A percentile compares a stretch with the other conserved stretches of the same genome.
These are phyloP conservation scores for Hypericum perforatum DNA, from an alignment of 345 rosid genomes.

Conservation along the genomic window DNA sequence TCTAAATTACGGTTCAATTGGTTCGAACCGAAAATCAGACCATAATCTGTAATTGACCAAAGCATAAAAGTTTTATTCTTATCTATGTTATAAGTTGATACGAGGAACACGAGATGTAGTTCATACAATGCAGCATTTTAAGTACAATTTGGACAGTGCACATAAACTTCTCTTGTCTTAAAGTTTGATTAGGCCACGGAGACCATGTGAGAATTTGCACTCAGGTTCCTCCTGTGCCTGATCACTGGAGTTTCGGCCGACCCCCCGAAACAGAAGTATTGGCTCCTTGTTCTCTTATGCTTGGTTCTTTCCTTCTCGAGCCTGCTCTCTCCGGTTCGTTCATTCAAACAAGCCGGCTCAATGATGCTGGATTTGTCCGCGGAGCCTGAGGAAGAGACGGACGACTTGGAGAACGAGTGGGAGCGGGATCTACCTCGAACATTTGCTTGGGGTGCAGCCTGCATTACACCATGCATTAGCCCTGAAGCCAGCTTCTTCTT, in stretches of 20 bases:
- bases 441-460: background rate
- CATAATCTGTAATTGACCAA: too few species aligned
- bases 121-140: too few species aligned
- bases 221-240: conserved; percentile 5
- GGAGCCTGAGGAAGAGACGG: background rate
- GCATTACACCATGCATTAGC: conserved; percentile 1
- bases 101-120: too few species aligned
- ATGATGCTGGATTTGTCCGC: background rate
- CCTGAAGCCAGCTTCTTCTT: conserved; percentile 4
- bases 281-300: background rate
- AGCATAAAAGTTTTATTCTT: too few species aligned
- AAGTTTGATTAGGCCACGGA: background rate
- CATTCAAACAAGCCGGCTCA: background rate
- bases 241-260: background rate
- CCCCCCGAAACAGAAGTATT: conserved; percentile 4
- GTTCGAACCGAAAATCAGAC: too few species aligned
- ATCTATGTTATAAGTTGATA: too few species aligned
- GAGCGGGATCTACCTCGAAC: background rate
- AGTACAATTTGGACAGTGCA: too few species aligned
- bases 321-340: background rate
- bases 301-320: background rate
- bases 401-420: background rate
- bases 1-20: too few species aligned
- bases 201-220: background rate
- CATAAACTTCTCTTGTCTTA: background rate